Conservation (phyloP, 2,329 filamentous ascomycete genomes). For the Aspergillus spinulosporus region DNA sequence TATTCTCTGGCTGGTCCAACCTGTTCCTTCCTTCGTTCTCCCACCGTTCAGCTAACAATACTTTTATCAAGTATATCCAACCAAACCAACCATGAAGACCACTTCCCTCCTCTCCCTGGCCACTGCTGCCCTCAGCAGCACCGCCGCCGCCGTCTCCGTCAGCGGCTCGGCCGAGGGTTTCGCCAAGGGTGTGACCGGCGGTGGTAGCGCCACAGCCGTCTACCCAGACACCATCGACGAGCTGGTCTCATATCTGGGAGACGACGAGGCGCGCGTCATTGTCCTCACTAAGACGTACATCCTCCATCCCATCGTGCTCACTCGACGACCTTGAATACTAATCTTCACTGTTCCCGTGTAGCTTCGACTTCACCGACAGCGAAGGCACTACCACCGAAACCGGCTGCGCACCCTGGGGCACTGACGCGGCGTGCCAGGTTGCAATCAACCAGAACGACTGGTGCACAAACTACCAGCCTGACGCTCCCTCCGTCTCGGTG, state of each 20-base stretch:
- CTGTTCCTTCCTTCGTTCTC: conserved; percentile 11
- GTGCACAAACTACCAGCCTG: conserved; percentile 61
- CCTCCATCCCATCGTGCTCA: neutral
- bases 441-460: conserved; percentile 62
- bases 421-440: conserved; percentile 55
- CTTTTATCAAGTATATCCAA: neutral
- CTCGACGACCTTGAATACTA: too few species aligned
- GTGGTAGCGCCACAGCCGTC: conserved; percentile 56
- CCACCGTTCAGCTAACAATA: neutral
- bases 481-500: conserved; percentile 49
- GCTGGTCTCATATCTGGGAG: conserved; percentile 61
- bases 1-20: conserved; percentile 13
- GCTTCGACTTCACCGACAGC: conserved; percentile 24
- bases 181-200: conserved; percentile 59
- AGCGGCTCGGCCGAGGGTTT: conserved; percentile 48
- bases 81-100: conserved; percentile 19
- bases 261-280: conserved; percentile 57
- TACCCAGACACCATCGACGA: conserved; percentile 58
- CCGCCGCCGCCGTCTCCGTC: conserved; percentile 22
- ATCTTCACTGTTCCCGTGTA: neutral
- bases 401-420: conserved; percentile 60
- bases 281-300: conserved; percentile 39
- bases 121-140: conserved; percentile 20
- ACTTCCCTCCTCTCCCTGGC: conserved; percentile 20
- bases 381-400: conserved; percentile 46